Conservation (phyloP, 192 early-diverging fungal species). For the Dimargaris xerosporica region DNA sequence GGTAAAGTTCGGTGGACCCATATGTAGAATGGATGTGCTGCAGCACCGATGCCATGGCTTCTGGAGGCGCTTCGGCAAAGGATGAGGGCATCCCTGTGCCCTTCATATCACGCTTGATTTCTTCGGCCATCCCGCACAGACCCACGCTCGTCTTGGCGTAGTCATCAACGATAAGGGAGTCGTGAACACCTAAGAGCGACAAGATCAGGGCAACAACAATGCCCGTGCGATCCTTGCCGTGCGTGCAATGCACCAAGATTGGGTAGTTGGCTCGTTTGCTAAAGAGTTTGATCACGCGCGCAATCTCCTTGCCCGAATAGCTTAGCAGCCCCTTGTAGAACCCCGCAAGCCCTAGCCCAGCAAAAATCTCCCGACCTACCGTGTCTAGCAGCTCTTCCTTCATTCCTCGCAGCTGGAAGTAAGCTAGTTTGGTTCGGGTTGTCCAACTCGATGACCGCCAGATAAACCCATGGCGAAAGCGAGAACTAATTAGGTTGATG, state of each 20-base stretch:
- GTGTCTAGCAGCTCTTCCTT: slow-evolving; percentile 3
- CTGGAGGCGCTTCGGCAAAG: slow-evolving; percentile 31
- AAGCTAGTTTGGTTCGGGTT: slow-evolving; percentile 6
- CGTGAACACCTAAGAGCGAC: slow-evolving; percentile 33
- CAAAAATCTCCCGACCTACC: neutral
- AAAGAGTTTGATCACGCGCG: slow-evolving; percentile 31
- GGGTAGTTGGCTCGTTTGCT: slow-evolving; percentile 36
- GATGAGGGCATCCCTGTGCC: slow-evolving; percentile 30
- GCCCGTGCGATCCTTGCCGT: slow-evolving; percentile 53
- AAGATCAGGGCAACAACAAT: slow-evolving; percentile 37
- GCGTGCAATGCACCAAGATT: slow-evolving; percentile 47
- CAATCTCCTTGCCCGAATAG: slow-evolving; percentile 34
- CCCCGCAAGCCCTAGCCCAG: slow-evolving; percentile 19
- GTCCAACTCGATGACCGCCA: too few relatives aligned
- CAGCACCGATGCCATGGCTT: slow-evolving; percentile 27
- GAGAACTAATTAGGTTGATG: slow-evolving; percentile 4
- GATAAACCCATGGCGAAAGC: slow-evolving; percentile 3
- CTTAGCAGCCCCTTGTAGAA: slow-evolving; percentile 33
- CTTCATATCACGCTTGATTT: slow-evolving; percentile 35
- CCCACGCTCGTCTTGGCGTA: slow-evolving; percentile 32
- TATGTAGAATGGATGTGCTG: slow-evolving; percentile 22
- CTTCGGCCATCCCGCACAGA: slow-evolving; percentile 23
- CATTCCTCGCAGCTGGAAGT: slow-evolving; percentile 10
- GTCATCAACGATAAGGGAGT: slow-evolving; percentile 36
- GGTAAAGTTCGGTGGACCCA: slow-evolving; percentile 12